These are phyloP conservation scores for Fusarium transvaalense DNA, from an alignment of 2,329 filamentous ascomycete genomes.

Conservation along the genomic window DNA sequence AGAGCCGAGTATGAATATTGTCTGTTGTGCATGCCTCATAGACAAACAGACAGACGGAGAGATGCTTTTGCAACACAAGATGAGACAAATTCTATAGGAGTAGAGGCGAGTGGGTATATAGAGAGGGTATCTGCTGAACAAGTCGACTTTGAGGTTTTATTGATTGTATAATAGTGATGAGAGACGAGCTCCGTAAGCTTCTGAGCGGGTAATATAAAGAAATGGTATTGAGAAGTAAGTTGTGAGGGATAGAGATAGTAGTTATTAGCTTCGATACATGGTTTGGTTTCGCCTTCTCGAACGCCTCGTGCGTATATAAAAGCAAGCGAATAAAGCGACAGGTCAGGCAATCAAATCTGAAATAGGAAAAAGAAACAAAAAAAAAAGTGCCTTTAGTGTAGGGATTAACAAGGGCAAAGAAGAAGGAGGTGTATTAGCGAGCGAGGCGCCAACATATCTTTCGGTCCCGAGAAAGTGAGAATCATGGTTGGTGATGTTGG, in stretches of 20 bases:
- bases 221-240: not conserved
- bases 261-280: constrained; percentile 29
- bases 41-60: not conserved
- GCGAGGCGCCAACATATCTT: constrained; percentile 21
- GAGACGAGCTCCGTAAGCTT: not conserved
- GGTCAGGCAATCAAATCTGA: constrained; percentile 12
- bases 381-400: not conserved
- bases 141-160: not conserved
- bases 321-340: constrained; percentile 11
- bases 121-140: not conserved
- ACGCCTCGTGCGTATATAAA: constrained; percentile 35
- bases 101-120: constrained; percentile 1
- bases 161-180: not conserved
- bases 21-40: constrained; percentile 18
- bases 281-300: constrained; percentile 21
- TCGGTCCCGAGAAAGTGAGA: constrained; percentile 12
- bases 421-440: not conserved
- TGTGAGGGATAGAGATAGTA: constrained; percentile 14
- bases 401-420: constrained; percentile 7
- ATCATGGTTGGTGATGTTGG: constrained; percentile 5
- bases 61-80: constrained; percentile 21
- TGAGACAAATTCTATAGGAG: constrained; percentile 7
- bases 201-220: constrained; percentile 1
- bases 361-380: not conserved
- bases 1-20: constrained; percentile 7